Evolutionary conservation across 768 basidiomycete species (phyloP).

Genomic region (Holtermanniella nyarrowii): DNA sequence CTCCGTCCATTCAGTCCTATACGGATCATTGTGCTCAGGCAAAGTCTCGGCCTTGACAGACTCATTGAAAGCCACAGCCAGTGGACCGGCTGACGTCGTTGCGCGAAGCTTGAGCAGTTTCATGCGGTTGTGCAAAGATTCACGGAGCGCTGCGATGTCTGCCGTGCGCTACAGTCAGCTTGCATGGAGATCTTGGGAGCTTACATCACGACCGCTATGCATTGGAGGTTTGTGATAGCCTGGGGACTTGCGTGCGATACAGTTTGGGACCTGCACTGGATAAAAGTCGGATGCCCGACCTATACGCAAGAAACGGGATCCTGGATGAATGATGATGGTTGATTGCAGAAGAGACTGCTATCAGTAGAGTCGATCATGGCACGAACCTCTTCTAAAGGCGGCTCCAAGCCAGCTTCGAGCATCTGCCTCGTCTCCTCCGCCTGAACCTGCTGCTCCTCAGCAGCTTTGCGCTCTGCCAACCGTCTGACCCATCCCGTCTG

Average conservation of each 20-base stretch:
- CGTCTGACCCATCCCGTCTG: not conserved
- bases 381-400: conserved; percentile 12
- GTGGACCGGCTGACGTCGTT: conserved; percentile 22
- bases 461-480: not conserved
- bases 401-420: conserved; percentile 3
- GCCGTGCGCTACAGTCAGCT: conserved; percentile 47
- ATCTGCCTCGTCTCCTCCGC: conserved; percentile 11
- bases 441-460: conserved; percentile 7
- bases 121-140: conserved; percentile 38
- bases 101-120: conserved; percentile 50
- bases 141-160: conserved; percentile 52
- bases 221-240: not conserved
- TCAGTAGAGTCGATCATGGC: not conserved
- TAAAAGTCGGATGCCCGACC: conserved; percentile 42
- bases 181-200: not conserved
- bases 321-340: conserved; percentile 42
- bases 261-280: conserved; percentile 35
- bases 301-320: conserved; percentile 40
- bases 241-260: conserved; percentile 25
- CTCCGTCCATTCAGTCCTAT: conserved; percentile 77
- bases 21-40: conserved; percentile 71
- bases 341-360: conserved; percentile 18
- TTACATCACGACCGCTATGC: not conserved
- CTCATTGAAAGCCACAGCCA: conserved; percentile 53
- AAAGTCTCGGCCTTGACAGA: conserved; percentile 79